These are phyloP conservation scores for Coniella lustricola DNA, from an alignment of 2,329 filamentous ascomycete species.

Conservation along the genomic window DNA sequence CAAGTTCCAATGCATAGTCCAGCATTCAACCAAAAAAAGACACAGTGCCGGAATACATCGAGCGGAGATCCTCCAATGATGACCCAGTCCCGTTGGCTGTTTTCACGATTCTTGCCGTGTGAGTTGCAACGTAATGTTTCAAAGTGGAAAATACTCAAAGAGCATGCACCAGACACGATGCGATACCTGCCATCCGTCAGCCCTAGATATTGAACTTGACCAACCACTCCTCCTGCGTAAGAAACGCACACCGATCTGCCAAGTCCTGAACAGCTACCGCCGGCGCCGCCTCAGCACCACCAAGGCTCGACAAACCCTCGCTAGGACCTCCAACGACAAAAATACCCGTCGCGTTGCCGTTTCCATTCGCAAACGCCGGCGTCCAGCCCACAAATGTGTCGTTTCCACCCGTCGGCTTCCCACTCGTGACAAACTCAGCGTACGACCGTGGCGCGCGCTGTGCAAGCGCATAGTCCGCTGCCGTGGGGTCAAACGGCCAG, in stretches of 20 bases:
- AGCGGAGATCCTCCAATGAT: too few species aligned
- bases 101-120: too few species aligned
- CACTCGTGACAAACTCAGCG: slow-evolving; percentile 37
- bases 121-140: too few species aligned
- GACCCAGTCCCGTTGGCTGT: too few species aligned
- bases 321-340: slow-evolving; percentile 38
- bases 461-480: slow-evolving; percentile 33
- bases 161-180: too few species aligned
- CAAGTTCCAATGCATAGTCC: too few species aligned
- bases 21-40: too few species aligned
- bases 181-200: too few species aligned
- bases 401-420: slow-evolving; percentile 26
- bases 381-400: slow-evolving; percentile 36
- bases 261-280: slow-evolving; percentile 34
- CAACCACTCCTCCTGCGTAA: slow-evolving; percentile 29
- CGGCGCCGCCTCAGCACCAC: slow-evolving; percentile 27
- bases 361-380: slow-evolving; percentile 31
- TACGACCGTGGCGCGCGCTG: slow-evolving; percentile 37
- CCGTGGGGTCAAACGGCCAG: slow-evolving; percentile 29
- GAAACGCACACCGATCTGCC: slow-evolving; percentile 38
- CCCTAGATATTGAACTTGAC: too few species aligned
- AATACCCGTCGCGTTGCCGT: slow-evolving; percentile 22
- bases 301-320: slow-evolving; percentile 35
- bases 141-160: too few species aligned
- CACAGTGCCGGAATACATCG: too few species aligned